These are phyloP conservation scores for Panus rudis DNA, from an alignment of 768 basidiomycete genomes.

Conservation along the genomic window DNA sequence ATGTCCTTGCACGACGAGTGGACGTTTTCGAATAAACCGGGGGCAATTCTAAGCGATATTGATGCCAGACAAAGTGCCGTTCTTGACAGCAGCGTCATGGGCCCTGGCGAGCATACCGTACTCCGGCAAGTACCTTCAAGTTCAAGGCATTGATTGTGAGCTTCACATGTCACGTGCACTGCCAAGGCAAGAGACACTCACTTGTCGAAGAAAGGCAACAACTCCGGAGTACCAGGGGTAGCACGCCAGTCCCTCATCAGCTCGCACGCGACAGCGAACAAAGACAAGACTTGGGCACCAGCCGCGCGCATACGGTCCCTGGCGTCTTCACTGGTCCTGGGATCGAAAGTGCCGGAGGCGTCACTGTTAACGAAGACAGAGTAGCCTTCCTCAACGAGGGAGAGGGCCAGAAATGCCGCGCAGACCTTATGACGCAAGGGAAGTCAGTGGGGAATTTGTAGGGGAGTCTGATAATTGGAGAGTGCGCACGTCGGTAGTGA, in stretches of 20 bases:
- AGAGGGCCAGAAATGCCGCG: slow-evolving; percentile 42
- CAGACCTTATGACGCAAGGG: slow-evolving; percentile 31
- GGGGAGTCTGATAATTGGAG: neutral
- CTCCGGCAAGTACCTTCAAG: slow-evolving; percentile 7
- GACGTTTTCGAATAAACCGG: too few relatives aligned
- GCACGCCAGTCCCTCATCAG: slow-evolving; percentile 47
- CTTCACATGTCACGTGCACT: neutral
- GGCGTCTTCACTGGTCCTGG: slow-evolving; percentile 33
- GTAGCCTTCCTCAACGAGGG: slow-evolving; percentile 38
- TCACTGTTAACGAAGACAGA: slow-evolving; percentile 42
- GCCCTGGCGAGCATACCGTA: slow-evolving; percentile 12
- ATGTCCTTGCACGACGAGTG: too few relatives aligned
- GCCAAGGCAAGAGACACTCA: slow-evolving; percentile 19
- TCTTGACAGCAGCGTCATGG: slow-evolving; percentile 10
- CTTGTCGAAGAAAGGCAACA: slow-evolving; percentile 40
- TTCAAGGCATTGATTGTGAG: neutral
- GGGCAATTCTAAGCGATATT: too few relatives aligned
- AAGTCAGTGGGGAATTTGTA: neutral
- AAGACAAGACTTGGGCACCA: slow-evolving; percentile 38
- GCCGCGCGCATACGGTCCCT: slow-evolving; percentile 43
- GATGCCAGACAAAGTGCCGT: slow-evolving; percentile 9
- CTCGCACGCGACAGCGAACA: slow-evolving; percentile 39
- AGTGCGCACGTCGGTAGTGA: slow-evolving; percentile 38
- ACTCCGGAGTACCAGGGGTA: slow-evolving; percentile 33
- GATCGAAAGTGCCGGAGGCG: slow-evolving; percentile 36